These are phyloP conservation scores for Phaffomyces antillensis DNA, from an alignment of 805 yeast genomes.

Conservation along the genomic window DNA sequence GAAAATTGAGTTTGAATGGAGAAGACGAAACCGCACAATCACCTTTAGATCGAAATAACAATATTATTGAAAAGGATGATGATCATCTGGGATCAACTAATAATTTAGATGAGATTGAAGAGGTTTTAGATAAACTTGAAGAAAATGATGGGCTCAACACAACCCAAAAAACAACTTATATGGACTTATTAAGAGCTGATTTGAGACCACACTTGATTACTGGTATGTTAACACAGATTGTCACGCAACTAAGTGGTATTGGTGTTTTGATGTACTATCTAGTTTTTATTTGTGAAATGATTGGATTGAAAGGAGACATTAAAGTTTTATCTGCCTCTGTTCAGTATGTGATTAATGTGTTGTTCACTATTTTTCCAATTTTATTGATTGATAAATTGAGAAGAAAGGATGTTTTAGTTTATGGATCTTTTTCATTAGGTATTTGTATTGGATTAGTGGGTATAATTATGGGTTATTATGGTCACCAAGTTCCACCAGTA, in stretches of 20 bases:
- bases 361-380: conserved; percentile 39
- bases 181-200: conserved; percentile 27
- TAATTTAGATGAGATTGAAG: conserved; percentile 21
- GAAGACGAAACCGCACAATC: not conserved
- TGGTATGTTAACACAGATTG: conserved; percentile 33
- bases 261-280: conserved; percentile 38
- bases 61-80: not conserved
- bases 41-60: no score
- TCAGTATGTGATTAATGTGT: conserved; percentile 33
- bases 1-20: conserved; percentile 8
- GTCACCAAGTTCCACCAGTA: conserved; percentile 26
- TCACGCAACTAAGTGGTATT: conserved; percentile 41
- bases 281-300: conserved; percentile 39
- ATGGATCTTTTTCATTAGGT: conserved; percentile 35
- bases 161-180: conserved; percentile 20
- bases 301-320: conserved; percentile 33
- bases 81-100: not conserved
- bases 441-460: conserved; percentile 30
- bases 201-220: conserved; percentile 30
- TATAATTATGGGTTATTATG: conserved; percentile 28
- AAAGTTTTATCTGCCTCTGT: conserved; percentile 30
- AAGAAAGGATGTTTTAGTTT: conserved; percentile 39
- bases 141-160: conserved; percentile 12
- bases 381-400: conserved; percentile 35
- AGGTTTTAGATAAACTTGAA: conserved; percentile 14